Evolutionary conservation across 768 basidiomycete genomes (phyloP).

Genomic region (Suillus hirtellus): DNA sequence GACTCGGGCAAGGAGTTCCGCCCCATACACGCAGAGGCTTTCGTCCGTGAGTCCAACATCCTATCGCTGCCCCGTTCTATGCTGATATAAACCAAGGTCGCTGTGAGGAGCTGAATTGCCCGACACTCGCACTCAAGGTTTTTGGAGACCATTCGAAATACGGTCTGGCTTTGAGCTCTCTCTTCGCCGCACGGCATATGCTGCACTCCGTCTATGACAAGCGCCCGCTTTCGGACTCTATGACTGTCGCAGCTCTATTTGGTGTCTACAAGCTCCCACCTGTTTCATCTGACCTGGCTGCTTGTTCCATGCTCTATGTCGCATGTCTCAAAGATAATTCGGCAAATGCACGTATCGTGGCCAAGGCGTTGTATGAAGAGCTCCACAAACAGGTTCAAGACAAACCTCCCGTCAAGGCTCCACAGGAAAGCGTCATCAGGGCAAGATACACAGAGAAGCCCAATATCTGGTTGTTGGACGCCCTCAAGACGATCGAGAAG

Average conservation of each 20-base stretch:
- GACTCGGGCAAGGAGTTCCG: conserved; percentile 43
- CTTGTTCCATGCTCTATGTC: conserved; percentile 55
- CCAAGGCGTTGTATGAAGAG: conserved; percentile 42
- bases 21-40: conserved; percentile 42
- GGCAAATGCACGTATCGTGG: conserved; percentile 40
- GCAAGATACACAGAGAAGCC: conserved; percentile 34
- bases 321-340: conserved; percentile 53
- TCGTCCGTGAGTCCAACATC: conserved; percentile 51
- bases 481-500: conserved; percentile 37
- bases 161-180: conserved; percentile 48
- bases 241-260: conserved; percentile 55
- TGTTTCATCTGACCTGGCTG: conserved; percentile 54
- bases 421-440: conserved; percentile 20
- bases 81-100: conserved; percentile 45
- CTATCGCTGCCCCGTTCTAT: neutral
- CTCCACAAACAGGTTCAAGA: conserved; percentile 36
- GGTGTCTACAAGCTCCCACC: conserved; percentile 54
- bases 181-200: conserved; percentile 54
- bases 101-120: conserved; percentile 57
- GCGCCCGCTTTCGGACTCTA: conserved; percentile 47
- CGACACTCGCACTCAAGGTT: conserved; percentile 56
- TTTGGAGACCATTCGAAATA: conserved; percentile 66
- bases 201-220: conserved; percentile 54
- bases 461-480: conserved; percentile 38
- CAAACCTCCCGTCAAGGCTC: conserved; percentile 20